Conservation (phyloP, 1,284 basidiomycete genomes). For the Rhodotorula mucilaginosa region DNA sequence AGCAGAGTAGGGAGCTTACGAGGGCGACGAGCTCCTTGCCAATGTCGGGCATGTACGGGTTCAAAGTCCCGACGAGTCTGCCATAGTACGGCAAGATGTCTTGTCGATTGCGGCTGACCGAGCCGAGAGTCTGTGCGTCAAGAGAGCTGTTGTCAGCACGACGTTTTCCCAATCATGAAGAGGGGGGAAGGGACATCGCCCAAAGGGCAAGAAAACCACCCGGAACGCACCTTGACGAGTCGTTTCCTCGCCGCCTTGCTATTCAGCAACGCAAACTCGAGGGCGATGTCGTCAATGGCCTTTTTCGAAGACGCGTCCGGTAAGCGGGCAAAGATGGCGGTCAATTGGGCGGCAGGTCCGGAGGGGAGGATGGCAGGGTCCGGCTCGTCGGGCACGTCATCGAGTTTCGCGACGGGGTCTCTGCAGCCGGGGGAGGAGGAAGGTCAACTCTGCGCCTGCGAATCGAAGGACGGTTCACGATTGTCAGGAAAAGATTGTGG, state of each 20-base stretch:
- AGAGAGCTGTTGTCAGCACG: too few relatives aligned
- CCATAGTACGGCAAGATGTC: constrained; percentile 94
- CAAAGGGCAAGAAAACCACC: too few relatives aligned
- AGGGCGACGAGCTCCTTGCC: constrained; percentile 74
- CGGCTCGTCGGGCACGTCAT: constrained; percentile 60
- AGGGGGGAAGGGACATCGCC: neutral
- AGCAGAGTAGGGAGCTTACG: constrained; percentile 44
- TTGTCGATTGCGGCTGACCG: constrained; percentile 81
- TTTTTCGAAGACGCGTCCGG: constrained; percentile 90
- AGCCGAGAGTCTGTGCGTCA: constrained; percentile 69
- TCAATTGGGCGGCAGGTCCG: constrained; percentile 88
- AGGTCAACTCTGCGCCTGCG: too few relatives aligned
- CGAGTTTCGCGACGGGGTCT: constrained; percentile 22
- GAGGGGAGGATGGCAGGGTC: constrained; percentile 55
- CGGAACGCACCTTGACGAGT: constrained; percentile 67
- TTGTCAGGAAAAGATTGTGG: too few relatives aligned
- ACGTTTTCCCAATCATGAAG: too few relatives aligned
- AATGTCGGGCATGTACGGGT: constrained; percentile 90
- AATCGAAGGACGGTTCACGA: too few relatives aligned
- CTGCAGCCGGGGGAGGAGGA: neutral
- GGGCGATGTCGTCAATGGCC: constrained; percentile 86
- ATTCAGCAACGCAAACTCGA: constrained; percentile 94
- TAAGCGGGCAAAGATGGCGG: constrained; percentile 84
- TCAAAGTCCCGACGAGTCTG: constrained; percentile 80
- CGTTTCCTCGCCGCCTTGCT: constrained; percentile 91